phyloP scores from a whole-genome alignment of 2,329 filamentous ascomycete genomes.

The Cucurbitaria berberidis region DNA sequence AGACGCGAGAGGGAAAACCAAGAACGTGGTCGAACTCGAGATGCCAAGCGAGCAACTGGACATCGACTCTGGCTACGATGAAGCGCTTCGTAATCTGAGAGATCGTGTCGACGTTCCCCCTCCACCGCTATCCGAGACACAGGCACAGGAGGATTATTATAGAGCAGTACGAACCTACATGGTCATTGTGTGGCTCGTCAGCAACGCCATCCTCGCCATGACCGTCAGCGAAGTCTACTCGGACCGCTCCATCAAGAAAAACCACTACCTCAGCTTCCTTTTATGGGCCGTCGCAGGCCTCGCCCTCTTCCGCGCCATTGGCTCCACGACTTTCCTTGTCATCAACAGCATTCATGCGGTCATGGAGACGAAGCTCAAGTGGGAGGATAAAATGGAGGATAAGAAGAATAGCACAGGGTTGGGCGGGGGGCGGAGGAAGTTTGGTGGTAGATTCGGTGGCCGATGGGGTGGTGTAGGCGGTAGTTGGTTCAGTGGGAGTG shows the following conservation, averaged over 20 bases:
- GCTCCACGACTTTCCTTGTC: constrained; percentile 79
- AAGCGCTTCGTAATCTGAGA: constrained; percentile 92
- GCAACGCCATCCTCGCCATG: constrained; percentile 94
- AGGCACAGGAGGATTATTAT: constrained; percentile 98
- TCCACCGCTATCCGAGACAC: constrained; percentile 69
- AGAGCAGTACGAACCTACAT: constrained; percentile 97
- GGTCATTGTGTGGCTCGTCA: constrained; percentile 92
- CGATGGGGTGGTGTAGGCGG: constrained; percentile 39
- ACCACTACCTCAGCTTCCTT: constrained; percentile 91
- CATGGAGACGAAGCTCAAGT: constrained; percentile 82
- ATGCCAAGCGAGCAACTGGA: constrained; percentile 98
- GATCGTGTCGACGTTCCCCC: constrained; percentile 84
- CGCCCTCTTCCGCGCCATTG: constrained; percentile 86
- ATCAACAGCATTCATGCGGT: constrained; percentile 84
- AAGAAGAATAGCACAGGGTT: constrained; percentile 38
- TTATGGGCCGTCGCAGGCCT: constrained; percentile 88
- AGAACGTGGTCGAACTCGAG: constrained; percentile 85
- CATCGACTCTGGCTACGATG: constrained; percentile 97
- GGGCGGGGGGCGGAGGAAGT: constrained; percentile 36
- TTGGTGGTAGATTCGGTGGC: constrained; percentile 33
- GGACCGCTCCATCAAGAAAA: constrained; percentile 72
- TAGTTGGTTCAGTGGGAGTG: constrained; percentile 48
- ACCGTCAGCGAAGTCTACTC: constrained; percentile 85
- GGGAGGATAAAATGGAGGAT: constrained; percentile 44
- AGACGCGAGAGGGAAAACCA: constrained; percentile 75